These are phyloP conservation scores for Microcyclosporella mali DNA, from an alignment of 2,329 filamentous ascomycete genomes.

Conservation along the genomic window DNA sequence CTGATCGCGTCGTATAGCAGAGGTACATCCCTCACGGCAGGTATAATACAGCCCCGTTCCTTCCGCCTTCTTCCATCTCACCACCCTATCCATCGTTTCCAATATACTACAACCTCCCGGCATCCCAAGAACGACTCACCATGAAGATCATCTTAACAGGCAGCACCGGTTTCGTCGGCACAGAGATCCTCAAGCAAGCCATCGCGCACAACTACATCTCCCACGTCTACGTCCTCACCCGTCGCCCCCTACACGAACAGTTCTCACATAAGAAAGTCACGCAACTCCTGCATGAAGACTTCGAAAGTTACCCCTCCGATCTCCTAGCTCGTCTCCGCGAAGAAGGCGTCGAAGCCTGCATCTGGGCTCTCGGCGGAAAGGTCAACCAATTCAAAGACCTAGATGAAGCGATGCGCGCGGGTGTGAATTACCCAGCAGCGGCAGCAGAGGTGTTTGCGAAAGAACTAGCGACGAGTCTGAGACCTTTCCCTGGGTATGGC, in stretches of 20 bases:
- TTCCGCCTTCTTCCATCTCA: neutral
- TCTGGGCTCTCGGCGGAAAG: slow-evolving; percentile 37
- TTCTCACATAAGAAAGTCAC: slow-evolving; percentile 30
- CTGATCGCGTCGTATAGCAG: too few species aligned
- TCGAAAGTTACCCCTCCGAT: slow-evolving; percentile 45
- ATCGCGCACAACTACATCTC: slow-evolving; percentile 47
- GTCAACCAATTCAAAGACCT: slow-evolving; percentile 22
- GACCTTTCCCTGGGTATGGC: slow-evolving; percentile 20
- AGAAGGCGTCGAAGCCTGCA: slow-evolving; percentile 40
- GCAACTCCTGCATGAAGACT: slow-evolving; percentile 43
- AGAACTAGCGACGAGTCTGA: slow-evolving; percentile 21
- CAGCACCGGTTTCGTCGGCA: slow-evolving; percentile 53
- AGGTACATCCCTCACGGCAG: too few species aligned
- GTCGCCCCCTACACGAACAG: slow-evolving; percentile 24
- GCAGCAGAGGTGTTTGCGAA: slow-evolving; percentile 30
- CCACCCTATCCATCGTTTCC: neutral
- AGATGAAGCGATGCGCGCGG: slow-evolving; percentile 28
- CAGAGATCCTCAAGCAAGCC: slow-evolving; percentile 48
- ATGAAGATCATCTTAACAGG: slow-evolving; percentile 59
- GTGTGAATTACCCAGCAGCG: slow-evolving; percentile 28
- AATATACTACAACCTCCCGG: neutral
- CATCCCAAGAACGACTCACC: too few species aligned
- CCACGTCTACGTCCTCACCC: slow-evolving; percentile 31
- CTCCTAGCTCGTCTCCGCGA: slow-evolving; percentile 35
- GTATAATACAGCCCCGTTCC: neutral